Conservation (phyloP, 208 protist species). For the Tritrichomonas musculus region DNA sequence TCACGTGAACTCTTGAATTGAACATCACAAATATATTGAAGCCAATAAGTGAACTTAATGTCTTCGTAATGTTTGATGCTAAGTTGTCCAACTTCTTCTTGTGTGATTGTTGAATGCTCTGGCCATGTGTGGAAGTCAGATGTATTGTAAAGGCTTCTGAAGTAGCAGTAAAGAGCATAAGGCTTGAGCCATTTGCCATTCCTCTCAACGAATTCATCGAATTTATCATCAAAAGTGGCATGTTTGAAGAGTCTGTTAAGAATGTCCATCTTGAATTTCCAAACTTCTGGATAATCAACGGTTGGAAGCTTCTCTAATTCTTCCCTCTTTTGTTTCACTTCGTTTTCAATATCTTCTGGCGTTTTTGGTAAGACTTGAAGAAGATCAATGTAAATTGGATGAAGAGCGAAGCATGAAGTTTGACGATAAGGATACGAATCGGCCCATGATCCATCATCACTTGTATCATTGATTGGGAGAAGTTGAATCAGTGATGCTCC, state of each 20-base stretch:
- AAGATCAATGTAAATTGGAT: conserved; percentile 13
- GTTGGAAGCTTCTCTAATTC: background rate
- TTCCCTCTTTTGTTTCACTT: background rate
- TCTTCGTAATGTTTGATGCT: background rate
- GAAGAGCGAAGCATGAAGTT: background rate
- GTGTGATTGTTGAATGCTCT: conserved; percentile 9
- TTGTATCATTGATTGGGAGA: conserved; percentile 21
- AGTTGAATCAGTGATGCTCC: background rate
- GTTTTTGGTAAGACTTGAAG: background rate
- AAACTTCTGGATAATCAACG: conserved; percentile 5
- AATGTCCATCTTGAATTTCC: background rate
- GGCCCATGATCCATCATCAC: background rate
- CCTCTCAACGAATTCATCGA: background rate
- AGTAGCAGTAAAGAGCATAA: background rate
- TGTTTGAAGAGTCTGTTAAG: background rate
- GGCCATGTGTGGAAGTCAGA: background rate
- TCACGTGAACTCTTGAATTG: background rate
- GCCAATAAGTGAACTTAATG: background rate
- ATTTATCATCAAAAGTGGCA: background rate
- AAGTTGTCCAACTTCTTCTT: background rate
- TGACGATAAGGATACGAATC: conserved; percentile 8
- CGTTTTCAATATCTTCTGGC: background rate
- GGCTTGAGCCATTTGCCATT: background rate
- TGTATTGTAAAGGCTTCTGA: background rate
- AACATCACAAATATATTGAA: background rate